These are phyloP conservation scores for Saccharomycopsis babjevae DNA, from an alignment of 805 yeast genomes.

Conservation along the genomic window DNA sequence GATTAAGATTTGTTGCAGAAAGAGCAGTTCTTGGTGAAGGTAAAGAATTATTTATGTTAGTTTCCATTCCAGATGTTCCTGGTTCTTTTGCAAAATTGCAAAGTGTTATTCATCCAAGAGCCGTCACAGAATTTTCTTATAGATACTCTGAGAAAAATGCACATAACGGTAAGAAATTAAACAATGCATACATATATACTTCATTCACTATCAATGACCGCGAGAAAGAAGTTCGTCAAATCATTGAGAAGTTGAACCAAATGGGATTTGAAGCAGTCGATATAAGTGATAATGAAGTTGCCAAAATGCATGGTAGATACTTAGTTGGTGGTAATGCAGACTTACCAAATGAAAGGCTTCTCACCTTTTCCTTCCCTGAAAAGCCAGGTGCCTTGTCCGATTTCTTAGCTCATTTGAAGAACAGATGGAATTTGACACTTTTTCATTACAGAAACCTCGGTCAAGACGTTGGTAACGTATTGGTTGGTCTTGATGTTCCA, in stretches of 20 bases:
- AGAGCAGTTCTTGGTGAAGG: slow-evolving; percentile 99
- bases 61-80: slow-evolving; percentile 85
- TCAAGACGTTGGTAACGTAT: slow-evolving; percentile 83
- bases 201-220: slow-evolving; percentile 68
- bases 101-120: slow-evolving; percentile 70
- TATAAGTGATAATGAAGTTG: slow-evolving; percentile 86
- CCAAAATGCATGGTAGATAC: slow-evolving; percentile 93
- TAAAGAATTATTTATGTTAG: slow-evolving; percentile 83
- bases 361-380: slow-evolving; percentile 91
- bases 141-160: slow-evolving; percentile 43
- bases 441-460: slow-evolving; percentile 98
- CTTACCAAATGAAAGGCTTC: slow-evolving; percentile 65
- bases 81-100: slow-evolving; percentile 82
- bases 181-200: slow-evolving; percentile 69
- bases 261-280: slow-evolving; percentile 71
- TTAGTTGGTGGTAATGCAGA: slow-evolving; percentile 85
- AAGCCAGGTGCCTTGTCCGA: slow-evolving; percentile 88
- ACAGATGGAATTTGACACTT: slow-evolving; percentile 83
- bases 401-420: slow-evolving; percentile 61
- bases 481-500: slow-evolving; percentile 86
- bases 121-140: slow-evolving; percentile 90
- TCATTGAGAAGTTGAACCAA: slow-evolving; percentile 43
- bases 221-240: slow-evolving; percentile 57
- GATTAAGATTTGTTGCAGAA: slow-evolving; percentile 91
- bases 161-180: slow-evolving; percentile 20